Percentiles rank a stretch among this genome's conserved stretches.
Conservation (phyloP, 2,329 filamentous ascomycete species). For the Acarospora socialis region DNA sequence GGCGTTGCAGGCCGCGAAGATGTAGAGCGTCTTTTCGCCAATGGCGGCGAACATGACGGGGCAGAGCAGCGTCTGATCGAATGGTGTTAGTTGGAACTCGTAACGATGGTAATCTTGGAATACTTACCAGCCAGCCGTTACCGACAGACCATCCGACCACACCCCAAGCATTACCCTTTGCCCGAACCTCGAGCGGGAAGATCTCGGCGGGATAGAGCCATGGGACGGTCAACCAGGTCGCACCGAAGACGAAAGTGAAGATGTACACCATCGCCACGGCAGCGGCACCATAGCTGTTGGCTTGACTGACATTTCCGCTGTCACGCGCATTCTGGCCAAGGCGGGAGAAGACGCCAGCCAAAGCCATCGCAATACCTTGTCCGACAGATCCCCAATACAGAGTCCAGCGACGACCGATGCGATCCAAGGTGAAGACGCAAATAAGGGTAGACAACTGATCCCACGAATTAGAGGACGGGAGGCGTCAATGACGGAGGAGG, state of each 20-base stretch:
- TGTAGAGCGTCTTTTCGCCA: constrained; percentile 57
- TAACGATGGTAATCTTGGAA: constrained; percentile 15
- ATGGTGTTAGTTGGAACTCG: constrained; percentile 8
- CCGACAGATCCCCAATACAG: constrained; percentile 53
- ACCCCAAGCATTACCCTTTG: constrained; percentile 62
- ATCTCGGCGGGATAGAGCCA: constrained; percentile 60
- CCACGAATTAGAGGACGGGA: not conserved
- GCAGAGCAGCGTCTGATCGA: constrained; percentile 32
- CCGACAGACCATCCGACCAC: constrained; percentile 65
- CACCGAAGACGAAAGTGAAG: constrained; percentile 51
- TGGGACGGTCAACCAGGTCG: constrained; percentile 46
- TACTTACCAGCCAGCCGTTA: constrained; percentile 47
- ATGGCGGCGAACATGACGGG: constrained; percentile 50
- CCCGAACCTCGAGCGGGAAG: constrained; percentile 55
- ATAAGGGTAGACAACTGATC: constrained; percentile 48
- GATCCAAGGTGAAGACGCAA: constrained; percentile 55
- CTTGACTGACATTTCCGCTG: constrained; percentile 31
- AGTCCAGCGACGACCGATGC: constrained; percentile 54
- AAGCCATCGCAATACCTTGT: constrained; percentile 53
- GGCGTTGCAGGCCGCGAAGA: constrained; percentile 55
- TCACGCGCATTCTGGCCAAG: constrained; percentile 36
- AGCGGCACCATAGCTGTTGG: constrained; percentile 44
- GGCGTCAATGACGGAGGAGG: not conserved
- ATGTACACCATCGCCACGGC: constrained; percentile 59
- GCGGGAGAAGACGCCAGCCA: constrained; percentile 48